Percentiles rank a stretch among this genome's conserved stretches.
phyloP scores from a whole-genome alignment of 176 grass and related monocot species.

The Triticum aestivum region DNA sequence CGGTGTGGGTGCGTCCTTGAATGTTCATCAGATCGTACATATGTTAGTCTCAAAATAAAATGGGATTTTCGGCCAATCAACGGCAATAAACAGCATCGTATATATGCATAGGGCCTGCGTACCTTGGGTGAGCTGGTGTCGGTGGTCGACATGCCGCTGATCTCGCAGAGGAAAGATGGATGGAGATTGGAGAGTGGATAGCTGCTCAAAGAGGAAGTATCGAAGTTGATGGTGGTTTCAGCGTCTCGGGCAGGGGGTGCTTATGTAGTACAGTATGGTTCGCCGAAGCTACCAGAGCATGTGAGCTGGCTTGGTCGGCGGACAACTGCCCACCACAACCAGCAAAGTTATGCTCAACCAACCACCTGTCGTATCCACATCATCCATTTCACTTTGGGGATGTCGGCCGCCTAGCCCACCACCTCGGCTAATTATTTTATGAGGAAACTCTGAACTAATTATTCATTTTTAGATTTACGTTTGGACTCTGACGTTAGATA shows the following conservation, averaged over 20 bases:
- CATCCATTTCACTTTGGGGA: neutral
- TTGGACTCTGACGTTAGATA: no score
- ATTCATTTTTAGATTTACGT: no score
- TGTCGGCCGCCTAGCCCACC: neutral
- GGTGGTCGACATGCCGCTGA: conserved; percentile 9
- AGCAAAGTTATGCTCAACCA: neutral
- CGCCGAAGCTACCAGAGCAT: neutral
- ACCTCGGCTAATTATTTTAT: no score
- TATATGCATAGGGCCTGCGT: neutral
- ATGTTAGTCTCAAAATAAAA: neutral
- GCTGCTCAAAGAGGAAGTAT: neutral
- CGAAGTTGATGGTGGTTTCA: neutral
- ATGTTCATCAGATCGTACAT: neutral
- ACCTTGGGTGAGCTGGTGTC: conserved; percentile 7
- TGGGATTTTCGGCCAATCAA: neutral
- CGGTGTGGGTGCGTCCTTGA: neutral
- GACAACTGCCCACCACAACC: neutral
- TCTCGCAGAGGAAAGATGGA: neutral
- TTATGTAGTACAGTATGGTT: neutral
- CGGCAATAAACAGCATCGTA: neutral
- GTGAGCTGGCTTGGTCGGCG: conserved; percentile 8
- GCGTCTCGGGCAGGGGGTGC: neutral
- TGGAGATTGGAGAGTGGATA: neutral
- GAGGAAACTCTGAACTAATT: no score
- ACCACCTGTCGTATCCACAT: neutral